These are phyloP conservation scores for Prunus mume DNA, from an alignment of 306 rosid genomes.

Conservation along the genomic window DNA sequence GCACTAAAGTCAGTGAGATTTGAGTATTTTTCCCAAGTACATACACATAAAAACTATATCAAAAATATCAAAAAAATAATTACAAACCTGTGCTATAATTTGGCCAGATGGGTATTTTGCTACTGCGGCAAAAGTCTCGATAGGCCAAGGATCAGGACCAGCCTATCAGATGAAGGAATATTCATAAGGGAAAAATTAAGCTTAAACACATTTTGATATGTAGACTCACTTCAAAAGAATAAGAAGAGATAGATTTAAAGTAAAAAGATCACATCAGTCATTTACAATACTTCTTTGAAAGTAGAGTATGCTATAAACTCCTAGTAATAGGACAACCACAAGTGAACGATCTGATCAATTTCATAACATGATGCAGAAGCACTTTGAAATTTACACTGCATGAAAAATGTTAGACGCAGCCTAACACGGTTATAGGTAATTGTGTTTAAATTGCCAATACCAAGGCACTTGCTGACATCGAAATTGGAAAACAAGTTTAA, in stretches of 20 bases:
- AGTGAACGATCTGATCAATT: not conserved
- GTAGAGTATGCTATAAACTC: slow-evolving; percentile 6
- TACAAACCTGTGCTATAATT: slow-evolving; percentile 67
- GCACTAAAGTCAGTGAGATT: slow-evolving; percentile 22
- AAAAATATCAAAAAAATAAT: slow-evolving; percentile 9
- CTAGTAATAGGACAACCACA: not conserved
- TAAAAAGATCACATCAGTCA: slow-evolving; percentile 1
- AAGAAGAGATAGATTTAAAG: slow-evolving; percentile 16
- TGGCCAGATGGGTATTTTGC: slow-evolving; percentile 93
- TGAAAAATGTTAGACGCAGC: not conserved
- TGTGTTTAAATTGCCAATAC: not conserved
- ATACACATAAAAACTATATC: slow-evolving; percentile 12
- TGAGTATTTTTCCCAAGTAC: slow-evolving; percentile 14
- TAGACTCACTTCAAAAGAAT: slow-evolving; percentile 8
- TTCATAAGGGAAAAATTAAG: not conserved
- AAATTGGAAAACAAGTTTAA: not conserved
- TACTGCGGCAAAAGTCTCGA: slow-evolving; percentile 71
- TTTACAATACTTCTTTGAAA: not conserved
- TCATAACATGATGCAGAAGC: not conserved
- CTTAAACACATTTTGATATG: slow-evolving; percentile 15
- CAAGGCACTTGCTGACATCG: not conserved
- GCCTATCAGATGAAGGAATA: slow-evolving; percentile 53
- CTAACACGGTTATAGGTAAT: not conserved
- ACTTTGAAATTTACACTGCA: not conserved
- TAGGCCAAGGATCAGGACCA: slow-evolving; percentile 94